These are phyloP conservation scores for Trichothecium sympodiale DNA, from an alignment of 2,329 filamentous ascomycete genomes.

Conservation along the genomic window DNA sequence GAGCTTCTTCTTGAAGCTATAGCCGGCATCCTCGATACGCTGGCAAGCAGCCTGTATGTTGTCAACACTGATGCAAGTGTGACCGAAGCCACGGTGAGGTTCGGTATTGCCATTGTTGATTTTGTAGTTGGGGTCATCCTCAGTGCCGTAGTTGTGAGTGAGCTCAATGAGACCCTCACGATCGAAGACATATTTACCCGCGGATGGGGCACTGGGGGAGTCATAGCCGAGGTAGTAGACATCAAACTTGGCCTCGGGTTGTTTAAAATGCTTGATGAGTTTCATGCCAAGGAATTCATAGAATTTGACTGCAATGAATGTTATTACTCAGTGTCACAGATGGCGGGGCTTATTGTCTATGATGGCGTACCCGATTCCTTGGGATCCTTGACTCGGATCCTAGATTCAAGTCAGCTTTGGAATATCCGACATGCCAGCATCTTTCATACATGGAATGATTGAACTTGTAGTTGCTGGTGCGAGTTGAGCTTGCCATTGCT, in stretches of 20 bases:
- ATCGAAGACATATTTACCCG: slow-evolving; percentile 62
- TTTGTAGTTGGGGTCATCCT: slow-evolving; percentile 69
- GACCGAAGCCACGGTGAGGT: slow-evolving; percentile 72
- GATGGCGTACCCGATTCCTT: slow-evolving; percentile 61
- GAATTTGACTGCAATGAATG: slow-evolving; percentile 56
- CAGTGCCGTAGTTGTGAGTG: slow-evolving; percentile 77
- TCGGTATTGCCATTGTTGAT: slow-evolving; percentile 87
- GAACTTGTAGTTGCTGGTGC: slow-evolving; percentile 62
- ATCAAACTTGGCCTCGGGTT: slow-evolving; percentile 84
- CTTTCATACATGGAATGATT: slow-evolving; percentile 71
- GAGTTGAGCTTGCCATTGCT: background rate
- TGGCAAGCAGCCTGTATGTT: slow-evolving; percentile 83
- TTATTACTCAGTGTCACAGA: no score
- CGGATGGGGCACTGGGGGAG: slow-evolving; percentile 60
- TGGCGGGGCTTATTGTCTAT: no score
- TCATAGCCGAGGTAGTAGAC: slow-evolving; percentile 94
- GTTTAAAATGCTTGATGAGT: slow-evolving; percentile 67
- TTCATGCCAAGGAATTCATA: slow-evolving; percentile 89
- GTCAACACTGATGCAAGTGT: slow-evolving; percentile 74
- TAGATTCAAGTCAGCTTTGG: slow-evolving; percentile 22
- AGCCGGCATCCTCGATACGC: slow-evolving; percentile 80
- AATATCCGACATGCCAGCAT: background rate
- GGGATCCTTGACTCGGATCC: slow-evolving; percentile 91
- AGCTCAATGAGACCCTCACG: slow-evolving; percentile 87
- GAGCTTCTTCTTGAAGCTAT: slow-evolving; percentile 91